These are phyloP conservation scores for Kodamaea neixiangensis DNA, from an alignment of 805 yeast genomes.

Conservation along the genomic window DNA sequence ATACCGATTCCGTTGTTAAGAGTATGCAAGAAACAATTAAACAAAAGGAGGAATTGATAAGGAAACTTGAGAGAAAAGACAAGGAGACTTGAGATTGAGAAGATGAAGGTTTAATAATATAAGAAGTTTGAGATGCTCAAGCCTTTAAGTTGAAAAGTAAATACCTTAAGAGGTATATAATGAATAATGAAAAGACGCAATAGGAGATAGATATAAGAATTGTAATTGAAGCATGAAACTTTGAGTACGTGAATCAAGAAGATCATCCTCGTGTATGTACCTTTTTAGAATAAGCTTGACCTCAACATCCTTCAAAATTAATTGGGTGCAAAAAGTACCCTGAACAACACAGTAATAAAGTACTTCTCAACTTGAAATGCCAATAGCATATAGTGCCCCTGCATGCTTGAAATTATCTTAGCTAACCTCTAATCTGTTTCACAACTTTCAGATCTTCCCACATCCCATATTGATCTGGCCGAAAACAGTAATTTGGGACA, in stretches of 20 bases:
- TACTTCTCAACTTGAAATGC: neutral
- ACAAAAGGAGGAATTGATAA: conserved; percentile 8
- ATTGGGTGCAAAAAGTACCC: neutral
- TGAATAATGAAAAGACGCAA: neutral
- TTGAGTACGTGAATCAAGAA: no score
- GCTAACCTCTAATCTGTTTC: neutral
- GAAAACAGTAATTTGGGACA: neutral
- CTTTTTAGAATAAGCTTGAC: neutral
- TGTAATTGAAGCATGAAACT: neutral
- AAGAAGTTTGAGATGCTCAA: neutral
- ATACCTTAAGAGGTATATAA: neutral
- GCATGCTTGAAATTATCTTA: neutral
- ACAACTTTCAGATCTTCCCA: neutral
- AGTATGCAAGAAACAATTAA: conserved; percentile 2
- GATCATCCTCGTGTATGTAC: no score
- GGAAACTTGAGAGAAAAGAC: neutral
- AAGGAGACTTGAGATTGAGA: neutral
- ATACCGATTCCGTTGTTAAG: conserved; percentile 3
- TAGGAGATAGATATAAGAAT: neutral
- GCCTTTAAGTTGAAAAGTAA: neutral
- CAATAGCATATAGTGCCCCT: neutral
- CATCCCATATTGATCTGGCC: neutral
- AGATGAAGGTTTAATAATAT: no score
- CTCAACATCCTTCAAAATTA: no score
- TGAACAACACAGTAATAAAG: neutral